A percentile compares a stretch with the other conserved stretches of the same genome.
These are phyloP conservation scores for Euphorbia corollata DNA, from an alignment of 441 rosid species.

Conservation along the genomic window DNA sequence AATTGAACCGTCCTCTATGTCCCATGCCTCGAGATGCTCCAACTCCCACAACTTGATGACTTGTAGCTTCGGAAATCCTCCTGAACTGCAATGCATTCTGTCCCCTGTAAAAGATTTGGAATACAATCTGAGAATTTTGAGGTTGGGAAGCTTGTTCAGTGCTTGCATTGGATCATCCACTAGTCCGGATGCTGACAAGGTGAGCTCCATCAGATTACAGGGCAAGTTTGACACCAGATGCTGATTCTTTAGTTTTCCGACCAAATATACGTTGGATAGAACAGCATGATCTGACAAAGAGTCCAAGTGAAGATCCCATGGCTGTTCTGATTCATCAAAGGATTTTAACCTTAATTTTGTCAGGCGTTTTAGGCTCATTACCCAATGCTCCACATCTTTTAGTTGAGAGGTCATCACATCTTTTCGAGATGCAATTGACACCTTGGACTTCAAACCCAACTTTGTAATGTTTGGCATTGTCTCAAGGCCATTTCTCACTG, in stretches of 20 bases:
- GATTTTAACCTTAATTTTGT: constrained; percentile 3
- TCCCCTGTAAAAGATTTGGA: background rate
- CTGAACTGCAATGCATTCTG: background rate
- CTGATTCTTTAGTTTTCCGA: background rate
- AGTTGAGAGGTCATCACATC: background rate
- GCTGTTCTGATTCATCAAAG: constrained; percentile 4
- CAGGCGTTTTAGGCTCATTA: background rate
- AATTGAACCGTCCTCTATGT: constrained; percentile 4
- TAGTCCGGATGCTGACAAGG: constrained; percentile 2
- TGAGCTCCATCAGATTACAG: background rate
- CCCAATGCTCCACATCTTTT: background rate
- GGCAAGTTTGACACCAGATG: background rate
- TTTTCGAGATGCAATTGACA: background rate
- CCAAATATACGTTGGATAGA: background rate
- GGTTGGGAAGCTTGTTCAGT: constrained; percentile 4
- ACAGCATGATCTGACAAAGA: background rate
- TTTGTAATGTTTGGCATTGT: background rate
- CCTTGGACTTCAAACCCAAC: constrained; percentile 5
- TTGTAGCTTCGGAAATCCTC: constrained; percentile 11
- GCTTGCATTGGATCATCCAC: background rate
- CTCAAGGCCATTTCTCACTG: constrained; percentile 8
- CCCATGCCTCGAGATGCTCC: background rate
- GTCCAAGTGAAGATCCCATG: background rate
- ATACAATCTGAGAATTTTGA: background rate
- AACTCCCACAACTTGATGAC: constrained; percentile 4